Evolutionary conservation across 1,139 yeast species (phyloP).

Genomic region (Geotrichum candidum): DNA sequence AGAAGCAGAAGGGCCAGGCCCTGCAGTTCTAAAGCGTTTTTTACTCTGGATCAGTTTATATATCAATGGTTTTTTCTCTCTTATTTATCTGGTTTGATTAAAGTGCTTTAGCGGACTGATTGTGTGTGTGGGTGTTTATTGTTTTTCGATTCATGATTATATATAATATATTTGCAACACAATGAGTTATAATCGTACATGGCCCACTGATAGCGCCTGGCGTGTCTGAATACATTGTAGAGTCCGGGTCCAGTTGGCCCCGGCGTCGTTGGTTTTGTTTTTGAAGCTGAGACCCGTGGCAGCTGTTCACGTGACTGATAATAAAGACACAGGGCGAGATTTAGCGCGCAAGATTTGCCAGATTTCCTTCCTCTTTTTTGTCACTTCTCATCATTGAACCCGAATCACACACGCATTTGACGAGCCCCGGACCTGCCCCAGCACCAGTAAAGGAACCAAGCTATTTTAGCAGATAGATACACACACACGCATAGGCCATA

Average conservation of each 20-base stretch:
- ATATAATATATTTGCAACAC: neutral
- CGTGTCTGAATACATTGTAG: too few relatives aligned
- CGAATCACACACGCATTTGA: too few relatives aligned
- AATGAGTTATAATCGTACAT: neutral
- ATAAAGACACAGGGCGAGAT: too few relatives aligned
- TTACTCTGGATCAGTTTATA: neutral
- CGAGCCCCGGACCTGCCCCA: too few relatives aligned
- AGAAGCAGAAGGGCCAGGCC: constrained; percentile 99
- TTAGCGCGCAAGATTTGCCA: neutral
- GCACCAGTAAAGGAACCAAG: neutral
- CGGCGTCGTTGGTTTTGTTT: too few relatives aligned
- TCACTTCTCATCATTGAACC: too few relatives aligned
- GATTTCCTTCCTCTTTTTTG: too few relatives aligned
- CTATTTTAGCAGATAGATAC: neutral
- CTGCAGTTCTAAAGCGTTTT: constrained; percentile 64
- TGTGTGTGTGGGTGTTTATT: neutral
- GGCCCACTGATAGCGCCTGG: neutral
- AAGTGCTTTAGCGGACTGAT: neutral
- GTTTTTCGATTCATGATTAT: neutral
- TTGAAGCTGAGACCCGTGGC: too few relatives aligned
- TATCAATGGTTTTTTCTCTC: neutral
- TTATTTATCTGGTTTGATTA: neutral
- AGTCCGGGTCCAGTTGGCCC: too few relatives aligned
- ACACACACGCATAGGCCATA: neutral
- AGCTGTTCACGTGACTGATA: too few relatives aligned